Percentiles rank a stretch among this genome's conserved stretches.
phyloP scores from a whole-genome alignment of 345 rosid genomes.

The Cardiospermum halicacabum region DNA sequence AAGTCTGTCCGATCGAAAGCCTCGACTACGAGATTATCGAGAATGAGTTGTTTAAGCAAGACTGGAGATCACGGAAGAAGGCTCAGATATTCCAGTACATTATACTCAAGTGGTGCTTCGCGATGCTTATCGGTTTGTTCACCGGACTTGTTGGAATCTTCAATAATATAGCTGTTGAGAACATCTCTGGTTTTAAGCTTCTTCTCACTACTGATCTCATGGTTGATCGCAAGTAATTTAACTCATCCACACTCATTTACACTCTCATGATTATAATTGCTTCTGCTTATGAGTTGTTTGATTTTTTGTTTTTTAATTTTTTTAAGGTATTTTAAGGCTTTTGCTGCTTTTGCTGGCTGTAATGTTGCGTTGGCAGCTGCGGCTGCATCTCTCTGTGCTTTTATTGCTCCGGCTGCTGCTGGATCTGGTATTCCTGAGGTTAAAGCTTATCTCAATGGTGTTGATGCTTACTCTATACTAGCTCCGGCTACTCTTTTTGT shows the following conservation, averaged over 20 bases:
- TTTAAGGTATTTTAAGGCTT: constrained; percentile 40
- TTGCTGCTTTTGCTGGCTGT: constrained; percentile 26
- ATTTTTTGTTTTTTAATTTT: constrained; percentile 9
- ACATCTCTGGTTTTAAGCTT: constrained; percentile 42
- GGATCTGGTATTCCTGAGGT: constrained; percentile 54
- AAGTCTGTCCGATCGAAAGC: constrained; percentile 41
- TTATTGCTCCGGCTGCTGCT: constrained; percentile 44
- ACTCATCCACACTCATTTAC: too few relatives aligned
- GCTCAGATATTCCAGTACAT: constrained; percentile 38
- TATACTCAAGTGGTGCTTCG: constrained; percentile 39
- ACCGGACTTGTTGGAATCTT: constrained; percentile 37
- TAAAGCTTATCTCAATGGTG: constrained; percentile 51
- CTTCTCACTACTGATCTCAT: constrained; percentile 29
- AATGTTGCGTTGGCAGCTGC: constrained; percentile 32
- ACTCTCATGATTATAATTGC: too few relatives aligned
- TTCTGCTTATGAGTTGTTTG: too few relatives aligned
- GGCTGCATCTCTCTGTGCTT: constrained; percentile 38
- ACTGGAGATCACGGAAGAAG: constrained; percentile 41
- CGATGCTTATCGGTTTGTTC: constrained; percentile 26
- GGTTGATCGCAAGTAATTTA: constrained; percentile 20
- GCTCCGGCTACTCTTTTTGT: constrained; percentile 45
- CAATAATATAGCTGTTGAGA: constrained; percentile 36
- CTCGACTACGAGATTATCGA: constrained; percentile 49
- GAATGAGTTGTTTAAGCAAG: constrained; percentile 43
- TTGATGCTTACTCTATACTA: constrained; percentile 40